A percentile compares a stretch with the other conserved stretches of the same genome.
These are phyloP conservation scores for Hypomyces rosellus DNA, from an alignment of 2,329 filamentous ascomycete species.

Conservation along the genomic window DNA sequence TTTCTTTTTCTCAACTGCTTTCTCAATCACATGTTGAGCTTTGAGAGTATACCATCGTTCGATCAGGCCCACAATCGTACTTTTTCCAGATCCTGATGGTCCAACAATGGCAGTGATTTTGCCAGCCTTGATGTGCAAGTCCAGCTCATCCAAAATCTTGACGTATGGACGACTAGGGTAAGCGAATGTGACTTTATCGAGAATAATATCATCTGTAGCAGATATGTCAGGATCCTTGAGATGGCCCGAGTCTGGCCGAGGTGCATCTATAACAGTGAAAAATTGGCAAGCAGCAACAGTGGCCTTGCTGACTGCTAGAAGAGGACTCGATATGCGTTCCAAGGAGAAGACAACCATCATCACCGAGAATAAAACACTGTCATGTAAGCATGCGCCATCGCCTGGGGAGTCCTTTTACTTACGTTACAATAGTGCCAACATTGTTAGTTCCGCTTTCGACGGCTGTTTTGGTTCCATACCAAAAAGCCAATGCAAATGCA, in stretches of 20 bases:
- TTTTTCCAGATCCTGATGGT: conserved; percentile 90
- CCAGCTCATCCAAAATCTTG: conserved; percentile 78
- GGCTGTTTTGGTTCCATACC: conserved; percentile 52
- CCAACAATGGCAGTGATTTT: conserved; percentile 95
- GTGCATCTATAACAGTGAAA: conserved; percentile 83
- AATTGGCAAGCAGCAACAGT: conserved; percentile 86
- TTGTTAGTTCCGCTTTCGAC: conserved; percentile 39
- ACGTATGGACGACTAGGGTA: conserved; percentile 95
- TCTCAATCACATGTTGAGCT: conserved; percentile 45
- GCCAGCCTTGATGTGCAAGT: conserved; percentile 74
- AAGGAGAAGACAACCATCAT: conserved; percentile 53
- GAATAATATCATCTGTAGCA: conserved; percentile 67
- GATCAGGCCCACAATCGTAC: conserved; percentile 85
- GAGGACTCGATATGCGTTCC: conserved; percentile 50
- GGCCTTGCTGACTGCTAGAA: conserved; percentile 64
- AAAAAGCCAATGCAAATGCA: conserved; percentile 54
- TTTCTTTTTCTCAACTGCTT: conserved; percentile 42
- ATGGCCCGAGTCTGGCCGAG: conserved; percentile 70
- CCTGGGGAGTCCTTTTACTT: conserved; percentile 16
- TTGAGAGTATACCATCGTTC: conserved; percentile 91
- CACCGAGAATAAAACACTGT: conserved; percentile 48
- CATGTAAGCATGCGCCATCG: no score
- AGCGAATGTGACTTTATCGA: conserved; percentile 81
- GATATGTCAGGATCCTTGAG: conserved; percentile 68
- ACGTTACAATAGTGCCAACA: conserved; percentile 51